phyloP scores from a whole-genome alignment of 2,329 filamentous ascomycete genomes.

The Immersiporthe knoxdaviesiana region DNA sequence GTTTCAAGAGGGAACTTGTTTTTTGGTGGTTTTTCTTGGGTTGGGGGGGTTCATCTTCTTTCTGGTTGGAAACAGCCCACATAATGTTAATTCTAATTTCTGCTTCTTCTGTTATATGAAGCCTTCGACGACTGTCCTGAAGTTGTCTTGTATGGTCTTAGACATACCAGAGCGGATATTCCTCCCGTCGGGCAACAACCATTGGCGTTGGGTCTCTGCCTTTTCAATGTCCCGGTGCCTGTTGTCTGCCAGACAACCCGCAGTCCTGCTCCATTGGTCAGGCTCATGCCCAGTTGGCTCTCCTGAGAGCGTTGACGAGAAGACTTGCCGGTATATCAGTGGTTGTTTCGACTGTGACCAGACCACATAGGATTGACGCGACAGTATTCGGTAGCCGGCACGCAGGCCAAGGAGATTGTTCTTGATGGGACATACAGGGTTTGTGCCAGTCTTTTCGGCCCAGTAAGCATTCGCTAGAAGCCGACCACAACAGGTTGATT shows the following conservation, averaged over 20 bases:
- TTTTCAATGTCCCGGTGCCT: background rate
- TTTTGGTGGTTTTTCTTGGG: background rate
- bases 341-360: background rate
- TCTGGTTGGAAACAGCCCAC: background rate
- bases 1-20: background rate
- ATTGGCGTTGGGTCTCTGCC: background rate
- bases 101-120: background rate
- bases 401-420: background rate
- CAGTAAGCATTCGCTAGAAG: background rate
- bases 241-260: background rate
- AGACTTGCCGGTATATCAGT: background rate
- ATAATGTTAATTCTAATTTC: conserved; percentile 2
- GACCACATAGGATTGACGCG: background rate
- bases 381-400: background rate
- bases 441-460: background rate
- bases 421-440: background rate
- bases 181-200: background rate
- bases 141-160: background rate
- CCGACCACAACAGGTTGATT: background rate
- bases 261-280: background rate
- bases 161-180: background rate
- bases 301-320: background rate
- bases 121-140: background rate
- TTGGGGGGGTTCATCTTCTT: too few relatives aligned
- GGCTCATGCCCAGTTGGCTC: background rate